Conservation (phyloP, 257 asterid species). For the Solanum neorickii region DNA sequence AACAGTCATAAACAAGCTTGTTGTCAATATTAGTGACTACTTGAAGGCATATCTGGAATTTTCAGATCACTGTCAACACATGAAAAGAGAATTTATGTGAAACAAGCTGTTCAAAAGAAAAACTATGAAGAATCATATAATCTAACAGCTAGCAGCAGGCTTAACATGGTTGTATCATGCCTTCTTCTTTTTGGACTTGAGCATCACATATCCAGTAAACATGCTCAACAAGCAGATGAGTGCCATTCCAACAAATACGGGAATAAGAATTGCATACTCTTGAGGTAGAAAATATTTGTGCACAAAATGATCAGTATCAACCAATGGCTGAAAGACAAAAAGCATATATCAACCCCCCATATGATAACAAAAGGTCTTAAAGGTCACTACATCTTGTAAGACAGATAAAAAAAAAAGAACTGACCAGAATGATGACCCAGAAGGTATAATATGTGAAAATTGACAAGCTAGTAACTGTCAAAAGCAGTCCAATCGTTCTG, state of each 20-base stretch:
- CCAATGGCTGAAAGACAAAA: constrained; percentile 62
- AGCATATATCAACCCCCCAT: neutral
- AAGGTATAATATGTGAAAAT: constrained; percentile 84
- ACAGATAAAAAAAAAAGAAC: constrained; percentile 1
- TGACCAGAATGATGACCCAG: constrained; percentile 89
- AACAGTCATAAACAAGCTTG: neutral
- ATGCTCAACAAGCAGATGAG: constrained; percentile 57
- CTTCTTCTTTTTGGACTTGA: constrained; percentile 64
- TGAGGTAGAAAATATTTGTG: constrained; percentile 90
- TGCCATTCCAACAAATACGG: constrained; percentile 54
- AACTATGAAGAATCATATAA: neutral
- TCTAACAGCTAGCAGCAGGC: neutral
- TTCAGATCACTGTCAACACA: neutral
- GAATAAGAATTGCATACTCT: constrained; percentile 61
- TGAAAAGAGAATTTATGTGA: neutral
- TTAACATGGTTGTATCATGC: constrained; percentile 22
- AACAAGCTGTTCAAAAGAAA: neutral
- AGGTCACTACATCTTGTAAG: neutral
- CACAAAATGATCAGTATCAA: constrained; percentile 78
- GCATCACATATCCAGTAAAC: constrained; percentile 78
- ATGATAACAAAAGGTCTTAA: neutral
- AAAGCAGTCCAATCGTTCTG: constrained; percentile 64
- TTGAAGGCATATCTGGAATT: neutral
- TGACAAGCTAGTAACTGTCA: constrained; percentile 63
- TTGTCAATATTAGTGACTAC: neutral